Evolutionary conservation across 805 yeast species (phyloP).

Genomic region (Zygosaccharomyces lentus): DNA sequence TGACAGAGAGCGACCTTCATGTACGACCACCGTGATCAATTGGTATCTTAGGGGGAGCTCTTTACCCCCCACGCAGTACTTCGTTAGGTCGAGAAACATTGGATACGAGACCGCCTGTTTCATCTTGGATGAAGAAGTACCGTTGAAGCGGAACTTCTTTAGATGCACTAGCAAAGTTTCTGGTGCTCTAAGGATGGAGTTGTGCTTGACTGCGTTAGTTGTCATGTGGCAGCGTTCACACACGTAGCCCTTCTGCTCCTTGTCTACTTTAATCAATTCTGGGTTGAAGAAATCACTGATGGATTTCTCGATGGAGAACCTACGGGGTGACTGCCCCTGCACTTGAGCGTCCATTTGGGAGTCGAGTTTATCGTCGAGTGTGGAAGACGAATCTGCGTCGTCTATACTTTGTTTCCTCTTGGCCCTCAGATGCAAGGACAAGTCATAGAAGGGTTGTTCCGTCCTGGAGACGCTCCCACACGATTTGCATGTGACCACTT

Average conservation of each 20-base stretch:
- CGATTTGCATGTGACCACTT: slow-evolving; percentile 73
- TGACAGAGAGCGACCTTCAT: slow-evolving; percentile 87
- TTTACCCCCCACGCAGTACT: slow-evolving; percentile 44
- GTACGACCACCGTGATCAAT: slow-evolving; percentile 80
- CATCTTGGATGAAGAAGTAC: slow-evolving; percentile 73
- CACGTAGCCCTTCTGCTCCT: slow-evolving; percentile 71
- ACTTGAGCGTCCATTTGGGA: not conserved
- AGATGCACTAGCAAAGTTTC: slow-evolving; percentile 83
- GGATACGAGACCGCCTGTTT: slow-evolving; percentile 84
- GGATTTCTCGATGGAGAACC: slow-evolving; percentile 69
- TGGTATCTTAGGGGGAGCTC: slow-evolving; percentile 55
- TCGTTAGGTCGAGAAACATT: slow-evolving; percentile 65
- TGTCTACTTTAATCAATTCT: slow-evolving; percentile 69
- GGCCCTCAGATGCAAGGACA: slow-evolving; percentile 71
- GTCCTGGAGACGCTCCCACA: slow-evolving; percentile 85
- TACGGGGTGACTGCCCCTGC: slow-evolving; percentile 19
- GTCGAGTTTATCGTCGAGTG: not conserved
- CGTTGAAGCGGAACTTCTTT: slow-evolving; percentile 87
- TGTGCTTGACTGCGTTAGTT: slow-evolving; percentile 73
- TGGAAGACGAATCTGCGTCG: not conserved
- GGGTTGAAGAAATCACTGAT: slow-evolving; percentile 77
- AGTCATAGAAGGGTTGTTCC: slow-evolving; percentile 88
- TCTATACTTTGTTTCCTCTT: slow-evolving; percentile 35
- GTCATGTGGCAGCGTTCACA: slow-evolving; percentile 82
- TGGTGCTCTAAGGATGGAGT: slow-evolving; percentile 75